Conservation (phyloP, 2,329 filamentous ascomycete species). For the Xylariaceae sp. region DNA sequence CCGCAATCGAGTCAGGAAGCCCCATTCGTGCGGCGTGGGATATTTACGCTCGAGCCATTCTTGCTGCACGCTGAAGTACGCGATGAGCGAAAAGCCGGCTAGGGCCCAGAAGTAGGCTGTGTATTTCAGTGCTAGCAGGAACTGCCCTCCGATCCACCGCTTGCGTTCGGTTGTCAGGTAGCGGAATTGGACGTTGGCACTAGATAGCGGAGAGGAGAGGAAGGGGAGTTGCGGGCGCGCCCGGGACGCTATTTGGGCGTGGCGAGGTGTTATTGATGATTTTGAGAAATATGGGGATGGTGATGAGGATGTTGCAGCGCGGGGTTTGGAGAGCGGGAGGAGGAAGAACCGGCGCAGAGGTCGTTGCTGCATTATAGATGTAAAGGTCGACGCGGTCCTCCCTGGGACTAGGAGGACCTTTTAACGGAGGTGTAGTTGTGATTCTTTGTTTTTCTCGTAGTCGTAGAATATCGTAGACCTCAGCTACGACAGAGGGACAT, state of each 20-base stretch:
- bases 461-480: too few species aligned
- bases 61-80: conserved; percentile 64
- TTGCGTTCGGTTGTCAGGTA: conserved; percentile 77
- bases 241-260: conserved; percentile 37
- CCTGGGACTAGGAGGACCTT: not conserved
- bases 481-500: too few species aligned
- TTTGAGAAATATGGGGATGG: too few species aligned
- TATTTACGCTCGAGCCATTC: conserved; percentile 71
- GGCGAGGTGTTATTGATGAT: conserved; percentile 6
- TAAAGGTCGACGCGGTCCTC: not conserved
- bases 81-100: conserved; percentile 54
- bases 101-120: conserved; percentile 63
- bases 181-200: conserved; percentile 57
- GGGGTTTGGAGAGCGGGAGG: conserved; percentile 8
- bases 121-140: conserved; percentile 66
- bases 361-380: conserved; percentile 14
- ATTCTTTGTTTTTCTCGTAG: not conserved
- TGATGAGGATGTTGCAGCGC: not conserved
- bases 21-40: conserved; percentile 82
- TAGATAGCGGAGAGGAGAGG: conserved; percentile 41
- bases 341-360: conserved; percentile 10
- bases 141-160: conserved; percentile 65
- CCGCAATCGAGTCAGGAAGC: conserved; percentile 62
- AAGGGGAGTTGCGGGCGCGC: conserved; percentile 48
- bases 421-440: not conserved